These are phyloP conservation scores for Phytophthora meadii DNA, from an alignment of 352 stramenopile genomes.

Conservation along the genomic window DNA sequence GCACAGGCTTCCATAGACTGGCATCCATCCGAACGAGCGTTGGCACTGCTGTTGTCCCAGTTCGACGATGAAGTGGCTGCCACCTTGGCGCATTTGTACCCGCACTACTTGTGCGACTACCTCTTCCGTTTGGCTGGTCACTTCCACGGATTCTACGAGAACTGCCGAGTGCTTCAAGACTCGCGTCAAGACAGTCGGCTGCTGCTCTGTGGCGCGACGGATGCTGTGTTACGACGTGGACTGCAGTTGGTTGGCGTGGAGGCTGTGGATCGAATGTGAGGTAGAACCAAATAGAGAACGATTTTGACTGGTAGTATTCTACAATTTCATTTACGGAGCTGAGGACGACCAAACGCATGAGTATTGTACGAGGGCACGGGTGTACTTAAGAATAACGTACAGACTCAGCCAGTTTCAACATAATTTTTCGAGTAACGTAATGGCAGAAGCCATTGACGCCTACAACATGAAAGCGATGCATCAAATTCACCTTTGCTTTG, in stretches of 20 bases:
- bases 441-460: too few relatives aligned
- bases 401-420: neutral
- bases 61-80: conserved; percentile 80
- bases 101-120: conserved; percentile 85
- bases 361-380: too few relatives aligned
- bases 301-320: neutral
- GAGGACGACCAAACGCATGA: too few relatives aligned
- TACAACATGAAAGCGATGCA: too few relatives aligned
- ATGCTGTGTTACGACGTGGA: conserved; percentile 70
- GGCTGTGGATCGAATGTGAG: conserved; percentile 80
- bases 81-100: conserved; percentile 65
- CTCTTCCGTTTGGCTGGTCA: conserved; percentile 79
- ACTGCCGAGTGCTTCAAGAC: conserved; percentile 75
- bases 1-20: conserved; percentile 55
- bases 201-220: conserved; percentile 76
- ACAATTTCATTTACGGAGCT: too few relatives aligned
- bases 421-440: too few relatives aligned
- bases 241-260: conserved; percentile 75
- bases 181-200: conserved; percentile 71
- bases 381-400: neutral
- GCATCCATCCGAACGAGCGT: conserved; percentile 68
- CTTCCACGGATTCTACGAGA: conserved; percentile 87
- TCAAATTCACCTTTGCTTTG: too few relatives aligned
- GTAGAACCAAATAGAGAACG: conserved; percentile 29
- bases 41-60: conserved; percentile 79